Evolutionary conservation across 2,329 filamentous ascomycete species (phyloP).

Genomic region (Elsinoe fawcettii): DNA sequence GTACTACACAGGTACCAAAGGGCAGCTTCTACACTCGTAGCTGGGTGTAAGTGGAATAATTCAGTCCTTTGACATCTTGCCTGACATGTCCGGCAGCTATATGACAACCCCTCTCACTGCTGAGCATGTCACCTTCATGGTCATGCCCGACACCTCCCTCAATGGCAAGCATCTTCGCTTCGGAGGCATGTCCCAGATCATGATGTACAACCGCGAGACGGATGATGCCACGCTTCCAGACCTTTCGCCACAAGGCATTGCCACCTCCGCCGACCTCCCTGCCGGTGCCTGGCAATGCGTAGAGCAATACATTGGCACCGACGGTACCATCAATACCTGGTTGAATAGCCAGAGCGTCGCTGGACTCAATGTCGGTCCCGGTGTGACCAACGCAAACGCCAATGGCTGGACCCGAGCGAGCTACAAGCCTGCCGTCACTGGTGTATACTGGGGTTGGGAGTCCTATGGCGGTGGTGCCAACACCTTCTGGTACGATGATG

Average conservation of each 20-base stretch:
- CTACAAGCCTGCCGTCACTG: constrained; percentile 47
- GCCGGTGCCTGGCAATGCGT: constrained; percentile 51
- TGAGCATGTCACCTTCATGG: constrained; percentile 56
- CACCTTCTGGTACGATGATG: constrained; percentile 58
- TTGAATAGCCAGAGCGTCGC: constrained; percentile 45
- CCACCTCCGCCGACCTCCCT: constrained; percentile 45
- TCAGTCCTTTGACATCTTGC: too few species aligned
- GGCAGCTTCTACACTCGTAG: constrained; percentile 52
- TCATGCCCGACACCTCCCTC: constrained; percentile 53
- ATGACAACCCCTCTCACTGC: constrained; percentile 47
- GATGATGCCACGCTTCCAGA: constrained; percentile 57
- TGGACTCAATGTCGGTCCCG: constrained; percentile 44
- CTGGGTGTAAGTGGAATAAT: constrained; percentile 48
- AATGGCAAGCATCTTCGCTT: constrained; percentile 56
- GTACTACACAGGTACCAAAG: constrained; percentile 48
- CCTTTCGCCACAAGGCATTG: constrained; percentile 52
- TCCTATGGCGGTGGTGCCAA: constrained; percentile 53
- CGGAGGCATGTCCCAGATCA: constrained; percentile 52
- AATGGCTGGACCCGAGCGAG: constrained; percentile 43
- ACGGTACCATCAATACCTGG: constrained; percentile 56
- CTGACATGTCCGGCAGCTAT: background rate
- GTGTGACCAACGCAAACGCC: constrained; percentile 45
- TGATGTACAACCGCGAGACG: constrained; percentile 58
- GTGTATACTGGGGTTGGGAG: constrained; percentile 57
- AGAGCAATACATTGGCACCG: constrained; percentile 52